Percentiles rank a stretch among this genome's conserved stretches.
Evolutionary conservation across 768 basidiomycete genomes (phyloP).

Genomic region (Paxillus ammoniavirescens): DNA sequence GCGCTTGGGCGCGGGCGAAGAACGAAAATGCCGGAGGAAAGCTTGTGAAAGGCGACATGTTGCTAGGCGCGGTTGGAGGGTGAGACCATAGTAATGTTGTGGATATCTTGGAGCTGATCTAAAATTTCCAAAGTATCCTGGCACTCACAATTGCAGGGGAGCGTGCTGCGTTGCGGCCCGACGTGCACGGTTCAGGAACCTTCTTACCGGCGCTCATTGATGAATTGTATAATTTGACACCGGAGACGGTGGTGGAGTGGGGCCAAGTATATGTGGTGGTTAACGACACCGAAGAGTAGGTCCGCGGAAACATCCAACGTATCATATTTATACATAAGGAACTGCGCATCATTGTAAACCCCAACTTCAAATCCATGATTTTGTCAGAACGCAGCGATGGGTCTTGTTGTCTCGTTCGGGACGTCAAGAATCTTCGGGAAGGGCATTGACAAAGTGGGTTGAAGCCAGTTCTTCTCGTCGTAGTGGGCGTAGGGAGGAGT

Average conservation of each 20-base stretch:
- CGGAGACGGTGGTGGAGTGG: constrained; percentile 31
- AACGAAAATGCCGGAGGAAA: constrained; percentile 32
- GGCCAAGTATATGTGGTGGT: constrained; percentile 30
- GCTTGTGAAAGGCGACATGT: constrained; percentile 74
- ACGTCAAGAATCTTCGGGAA: constrained; percentile 60
- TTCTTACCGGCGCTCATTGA: constrained; percentile 68
- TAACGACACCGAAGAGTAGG: not conserved
- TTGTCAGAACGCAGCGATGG: not conserved
- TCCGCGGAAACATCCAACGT: not conserved
- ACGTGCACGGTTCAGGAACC: constrained; percentile 61
- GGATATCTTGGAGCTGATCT: constrained; percentile 4
- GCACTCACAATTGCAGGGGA: constrained; percentile 63
- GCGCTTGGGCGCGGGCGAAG: constrained; percentile 43
- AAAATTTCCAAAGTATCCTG: constrained; percentile 40
- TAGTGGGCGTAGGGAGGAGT: constrained; percentile 67
- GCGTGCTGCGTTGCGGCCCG: constrained; percentile 46
- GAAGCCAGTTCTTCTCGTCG: constrained; percentile 94
- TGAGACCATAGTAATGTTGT: constrained; percentile 32
- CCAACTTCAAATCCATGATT: not conserved
- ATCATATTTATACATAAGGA: not conserved
- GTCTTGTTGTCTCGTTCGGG: constrained; percentile 9
- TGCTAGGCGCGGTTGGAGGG: constrained; percentile 77
- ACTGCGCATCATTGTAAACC: not conserved
- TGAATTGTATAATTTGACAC: constrained; percentile 48
- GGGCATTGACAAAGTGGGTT: constrained; percentile 81